Evolutionary conservation across 2,329 filamentous ascomycete genomes (phyloP).

Genomic region (Hortaea werneckii): DNA sequence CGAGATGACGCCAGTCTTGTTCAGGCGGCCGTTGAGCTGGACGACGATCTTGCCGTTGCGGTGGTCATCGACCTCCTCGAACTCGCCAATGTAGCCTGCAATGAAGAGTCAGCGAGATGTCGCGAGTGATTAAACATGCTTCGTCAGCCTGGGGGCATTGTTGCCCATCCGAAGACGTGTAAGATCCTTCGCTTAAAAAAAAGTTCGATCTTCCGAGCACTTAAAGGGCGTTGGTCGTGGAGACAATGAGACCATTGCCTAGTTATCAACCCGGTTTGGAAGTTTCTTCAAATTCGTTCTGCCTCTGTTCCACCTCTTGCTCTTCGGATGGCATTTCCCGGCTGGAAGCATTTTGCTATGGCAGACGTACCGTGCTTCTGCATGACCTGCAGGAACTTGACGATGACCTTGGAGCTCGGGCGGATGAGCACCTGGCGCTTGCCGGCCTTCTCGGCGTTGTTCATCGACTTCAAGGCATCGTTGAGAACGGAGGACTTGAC

Average conservation of each 20-base stretch:
- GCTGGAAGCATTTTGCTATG: conserved; percentile 4
- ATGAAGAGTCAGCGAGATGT: conserved; percentile 57
- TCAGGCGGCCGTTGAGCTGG: conserved; percentile 95
- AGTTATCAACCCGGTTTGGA: conserved; percentile 94
- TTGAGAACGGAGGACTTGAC: conserved; percentile 98
- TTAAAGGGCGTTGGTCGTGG: conserved; percentile 99
- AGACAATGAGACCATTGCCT: conserved; percentile 76
- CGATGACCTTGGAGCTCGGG: conserved; percentile 97
- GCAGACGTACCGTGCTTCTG: conserved; percentile 92
- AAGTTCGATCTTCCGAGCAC: conserved; percentile 84
- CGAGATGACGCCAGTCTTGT: conserved; percentile 99
- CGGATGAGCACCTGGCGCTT: conserved; percentile 99
- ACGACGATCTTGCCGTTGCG: conserved; percentile 99
- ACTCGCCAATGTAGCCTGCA: conserved; percentile 96
- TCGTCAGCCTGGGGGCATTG: conserved; percentile 51
- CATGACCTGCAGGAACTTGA: conserved; percentile 99
- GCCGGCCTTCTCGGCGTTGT: conserved; percentile 99
- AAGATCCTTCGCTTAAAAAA: conserved; percentile 67
- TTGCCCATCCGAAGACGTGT: conserved; percentile 73
- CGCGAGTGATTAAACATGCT: conserved; percentile 88
- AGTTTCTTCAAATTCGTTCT: conserved; percentile 1
- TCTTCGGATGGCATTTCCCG: conserved; percentile 1
- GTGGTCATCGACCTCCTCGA: conserved; percentile 99
- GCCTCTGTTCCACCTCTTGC: not conserved
- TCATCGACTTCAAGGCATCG: conserved; percentile 79